Evolutionary conservation across 805 yeast genomes (phyloP).

Genomic region (Wickerhamomyces chaumierensis): DNA sequence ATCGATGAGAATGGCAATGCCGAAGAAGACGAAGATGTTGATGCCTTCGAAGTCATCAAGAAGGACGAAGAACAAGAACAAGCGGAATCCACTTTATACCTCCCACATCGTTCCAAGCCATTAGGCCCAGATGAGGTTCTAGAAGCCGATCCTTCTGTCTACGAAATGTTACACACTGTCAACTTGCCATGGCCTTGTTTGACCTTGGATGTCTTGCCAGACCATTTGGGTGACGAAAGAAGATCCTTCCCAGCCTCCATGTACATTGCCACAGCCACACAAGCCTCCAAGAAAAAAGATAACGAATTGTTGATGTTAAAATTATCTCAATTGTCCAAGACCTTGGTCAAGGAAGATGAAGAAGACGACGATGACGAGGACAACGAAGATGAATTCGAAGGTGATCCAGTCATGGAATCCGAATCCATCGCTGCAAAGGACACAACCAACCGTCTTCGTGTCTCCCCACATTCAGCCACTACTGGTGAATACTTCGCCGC

Average conservation of each 20-base stretch:
- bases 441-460: conserved; percentile 84
- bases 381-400: conserved; percentile 58
- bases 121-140: conserved; percentile 91
- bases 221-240: conserved; percentile 77
- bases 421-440: conserved; percentile 66
- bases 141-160: conserved; percentile 93
- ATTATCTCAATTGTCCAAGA: conserved; percentile 70
- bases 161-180: conserved; percentile 92
- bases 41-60: conserved; percentile 24
- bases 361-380: conserved; percentile 67
- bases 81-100: conserved; percentile 43
- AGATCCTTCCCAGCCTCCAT: conserved; percentile 81
- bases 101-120: conserved; percentile 84
- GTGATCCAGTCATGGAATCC: conserved; percentile 81
- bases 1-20: conserved; percentile 43
- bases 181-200: conserved; percentile 96
- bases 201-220: conserved; percentile 83
- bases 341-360: conserved; percentile 78
- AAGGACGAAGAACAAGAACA: conserved; percentile 25
- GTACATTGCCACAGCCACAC: conserved; percentile 85
- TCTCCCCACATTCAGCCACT: conserved; percentile 61
- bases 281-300: conserved; percentile 77
- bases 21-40: conserved; percentile 21
- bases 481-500: conserved; percentile 84
- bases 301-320: conserved; percentile 83